Evolutionary conservation across 805 yeast species (phyloP), one percentile per base, ranked within the genome.

Genomic region (Ogataea pini): DNA sequence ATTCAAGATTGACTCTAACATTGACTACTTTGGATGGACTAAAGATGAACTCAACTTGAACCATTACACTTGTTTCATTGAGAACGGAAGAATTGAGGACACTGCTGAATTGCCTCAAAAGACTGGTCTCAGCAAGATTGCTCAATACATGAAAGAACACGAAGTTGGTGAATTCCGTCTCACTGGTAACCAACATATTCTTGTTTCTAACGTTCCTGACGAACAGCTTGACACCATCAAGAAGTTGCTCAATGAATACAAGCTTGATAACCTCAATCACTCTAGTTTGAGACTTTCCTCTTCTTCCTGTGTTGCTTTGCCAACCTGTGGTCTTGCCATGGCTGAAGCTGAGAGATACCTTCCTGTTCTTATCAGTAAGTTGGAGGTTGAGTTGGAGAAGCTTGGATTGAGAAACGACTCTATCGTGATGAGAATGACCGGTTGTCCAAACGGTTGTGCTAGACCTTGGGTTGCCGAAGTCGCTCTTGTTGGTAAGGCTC

Each of bases 251-350:
- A 78, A 78, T 34, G 70, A 86, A 64, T 87, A 86, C 71, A 87
- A 85, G 68, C 77, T 92, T 55, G 96, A 89, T 66, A 90, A 89
- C 72, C 77, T 90, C 44, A 78, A 83, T 56, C 86, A 83, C 70
- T 83, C 95, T 47, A 95, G 86, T 3, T 75, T 92, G 62, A 82
- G 98, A 68, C 77, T 89, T 49, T 85, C 96, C 8, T 89, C 97
- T 7, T 90, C 96, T 20, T 96, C 98, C 0, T 92, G 98, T 80
- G 98, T 92, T 50, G 97, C 97, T 2, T 84, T 92, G 80, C 98
- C 98, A 58, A 92, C 98, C 1, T 92, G 98, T 81, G 98, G 98
- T 58, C 79, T 92, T 63, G 98, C 98, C 16, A 90, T 92, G 97
- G 98, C 98, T 28, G 98, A 92, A 72, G 86, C 96, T 47, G 98